Conservation (phyloP, 2,329 filamentous ascomycete species). For the Paraconiothyrium brasiliense region DNA sequence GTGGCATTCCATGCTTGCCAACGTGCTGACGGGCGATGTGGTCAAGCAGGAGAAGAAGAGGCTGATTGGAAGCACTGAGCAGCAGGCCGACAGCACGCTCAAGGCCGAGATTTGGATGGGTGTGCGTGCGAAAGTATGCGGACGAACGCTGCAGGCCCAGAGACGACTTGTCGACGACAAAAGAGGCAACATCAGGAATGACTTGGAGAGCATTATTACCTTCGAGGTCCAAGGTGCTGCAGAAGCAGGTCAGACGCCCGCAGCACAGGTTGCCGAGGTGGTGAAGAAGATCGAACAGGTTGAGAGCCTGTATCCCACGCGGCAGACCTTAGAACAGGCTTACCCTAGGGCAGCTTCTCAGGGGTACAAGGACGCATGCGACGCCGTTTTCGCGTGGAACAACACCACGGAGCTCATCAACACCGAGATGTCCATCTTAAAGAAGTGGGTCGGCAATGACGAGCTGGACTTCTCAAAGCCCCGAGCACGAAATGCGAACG, state of each 20-base stretch:
- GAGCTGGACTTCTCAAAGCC: slow-evolving; percentile 89
- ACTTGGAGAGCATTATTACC: slow-evolving; percentile 86
- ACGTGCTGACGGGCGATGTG: slow-evolving; percentile 94
- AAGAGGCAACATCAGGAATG: slow-evolving; percentile 74
- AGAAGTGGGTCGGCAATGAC: slow-evolving; percentile 96
- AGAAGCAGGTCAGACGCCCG: slow-evolving; percentile 86
- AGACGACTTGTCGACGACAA: slow-evolving; percentile 88
- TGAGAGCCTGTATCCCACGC: slow-evolving; percentile 85
- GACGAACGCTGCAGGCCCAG: slow-evolving; percentile 84
- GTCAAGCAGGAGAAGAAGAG: slow-evolving; percentile 98
- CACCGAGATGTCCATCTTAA: slow-evolving; percentile 87
- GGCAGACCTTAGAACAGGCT: slow-evolving; percentile 74
- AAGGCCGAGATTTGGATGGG: slow-evolving; percentile 86
- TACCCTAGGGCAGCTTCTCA: slow-evolving; percentile 81
- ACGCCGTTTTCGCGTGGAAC: slow-evolving; percentile 93
- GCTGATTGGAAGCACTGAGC: slow-evolving; percentile 80
- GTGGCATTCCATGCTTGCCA: slow-evolving; percentile 98
- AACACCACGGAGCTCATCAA: slow-evolving; percentile 98
- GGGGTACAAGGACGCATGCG: slow-evolving; percentile 82
- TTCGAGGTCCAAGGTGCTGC: slow-evolving; percentile 95
- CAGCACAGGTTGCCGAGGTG: slow-evolving; percentile 88
- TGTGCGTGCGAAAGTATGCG: slow-evolving; percentile 82
- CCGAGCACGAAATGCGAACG: slow-evolving; percentile 72
- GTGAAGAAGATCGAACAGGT: slow-evolving; percentile 90
- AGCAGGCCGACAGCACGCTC: slow-evolving; percentile 74